Conservation (phyloP, 129 eudicot genomes). For the Tagetes erecta region DNA sequence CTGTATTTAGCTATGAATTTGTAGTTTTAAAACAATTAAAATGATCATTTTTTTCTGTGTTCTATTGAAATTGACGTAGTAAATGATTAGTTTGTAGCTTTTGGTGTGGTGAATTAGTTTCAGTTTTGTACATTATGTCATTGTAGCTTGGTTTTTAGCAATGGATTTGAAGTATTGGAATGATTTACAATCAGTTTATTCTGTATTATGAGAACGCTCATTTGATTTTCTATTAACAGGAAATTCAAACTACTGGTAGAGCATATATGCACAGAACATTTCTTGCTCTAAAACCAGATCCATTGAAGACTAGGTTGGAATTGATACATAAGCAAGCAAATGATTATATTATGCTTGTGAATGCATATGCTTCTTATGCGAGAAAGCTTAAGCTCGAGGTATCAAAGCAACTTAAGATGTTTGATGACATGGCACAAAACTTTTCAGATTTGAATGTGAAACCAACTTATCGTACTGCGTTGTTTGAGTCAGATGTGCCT, state of each 20-base stretch:
- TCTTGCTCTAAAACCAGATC: constrained; percentile 3
- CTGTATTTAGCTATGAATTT: neutral
- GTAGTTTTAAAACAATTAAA: neutral
- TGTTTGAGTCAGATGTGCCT: neutral
- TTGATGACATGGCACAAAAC: constrained; percentile 1
- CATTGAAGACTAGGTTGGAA: constrained; percentile 2
- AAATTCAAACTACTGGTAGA: neutral
- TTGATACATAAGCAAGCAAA: constrained; percentile 9
- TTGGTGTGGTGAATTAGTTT: no score
- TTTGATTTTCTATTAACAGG: neutral
- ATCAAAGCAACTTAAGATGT: neutral
- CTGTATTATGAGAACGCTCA: neutral
- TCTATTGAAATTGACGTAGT: no score
- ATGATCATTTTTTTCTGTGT: no score
- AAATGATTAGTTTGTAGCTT: no score
- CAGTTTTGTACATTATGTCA: no score
- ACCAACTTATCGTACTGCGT: neutral
- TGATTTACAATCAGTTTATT: neutral
- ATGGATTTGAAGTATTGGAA: no score
- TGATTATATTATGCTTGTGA: constrained; percentile 2
- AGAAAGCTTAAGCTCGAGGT: constrained; percentile 1
- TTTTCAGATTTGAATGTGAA: neutral
- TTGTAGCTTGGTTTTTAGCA: no score
- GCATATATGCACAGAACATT: constrained; percentile 4
- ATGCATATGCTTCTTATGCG: neutral